Evolutionary conservation across 768 basidiomycete genomes (phyloP), one percentile per base, ranked within the genome.

Genomic region (Lactarius hengduanensis): DNA sequence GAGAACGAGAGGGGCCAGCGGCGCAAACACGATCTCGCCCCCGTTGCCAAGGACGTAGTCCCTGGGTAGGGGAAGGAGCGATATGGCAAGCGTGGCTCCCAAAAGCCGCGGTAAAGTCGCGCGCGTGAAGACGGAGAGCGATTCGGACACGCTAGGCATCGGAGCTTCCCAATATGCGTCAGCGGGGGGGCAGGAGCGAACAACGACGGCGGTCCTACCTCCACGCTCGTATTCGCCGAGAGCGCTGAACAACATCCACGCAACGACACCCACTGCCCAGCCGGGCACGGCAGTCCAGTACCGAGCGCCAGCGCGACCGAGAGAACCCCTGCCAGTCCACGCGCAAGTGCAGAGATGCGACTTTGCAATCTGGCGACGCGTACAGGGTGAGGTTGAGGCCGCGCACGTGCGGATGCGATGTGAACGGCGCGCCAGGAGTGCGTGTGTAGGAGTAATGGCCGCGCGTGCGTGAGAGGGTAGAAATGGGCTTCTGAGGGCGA

Each of bases 231-330:
- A 59, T 4, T 62, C 59, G 18, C 72, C 74, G 85, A 84, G 87
- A 7, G 81, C 82, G 40, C 80, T 75, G 69, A 84, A 87, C 26
- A 90, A 62, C 0, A 88, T 71, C 18, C 91, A 70, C 4, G 83
- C 79, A 1, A 86, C 83, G n/a, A 92, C 76, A 4, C 90, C 93
- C 2, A 89, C 78, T 2, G 86, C 81, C 90, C 95, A 97, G 32
- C 83, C 83, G 3, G 88, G 78, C 0, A 91, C 71, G 2, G 87
- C 86, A 38, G 85, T 88, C 57, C 89, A 83, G 77, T 93, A 98
- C 28, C 96, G 81, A 20, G 86, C 78, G 1, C 87, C 86, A 74
- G 86, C 82, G 43, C 90, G 81, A 2, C 91, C 92, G 7, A 92
- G 65, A 1, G 89, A 92, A 11, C 83, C 80, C 75, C 80, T n/a